phyloP scores from a whole-genome alignment of 73 alveolate genomes.

The Uronychia binucleata region DNA sequence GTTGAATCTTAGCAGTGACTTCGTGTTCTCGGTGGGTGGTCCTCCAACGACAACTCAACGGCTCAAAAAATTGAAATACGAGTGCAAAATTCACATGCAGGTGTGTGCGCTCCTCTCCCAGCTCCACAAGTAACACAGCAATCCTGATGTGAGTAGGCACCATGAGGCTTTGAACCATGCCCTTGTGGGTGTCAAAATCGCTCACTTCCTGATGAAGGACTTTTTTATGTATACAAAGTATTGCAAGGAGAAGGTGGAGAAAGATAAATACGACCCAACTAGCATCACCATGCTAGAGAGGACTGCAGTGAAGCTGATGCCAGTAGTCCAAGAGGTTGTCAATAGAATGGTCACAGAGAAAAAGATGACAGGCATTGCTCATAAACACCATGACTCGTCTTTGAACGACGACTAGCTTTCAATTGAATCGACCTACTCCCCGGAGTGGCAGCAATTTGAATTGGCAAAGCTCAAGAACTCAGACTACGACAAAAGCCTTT shows the following conservation, averaged over 20 bases:
- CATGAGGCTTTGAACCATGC: constrained; percentile 60
- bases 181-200: constrained; percentile 26
- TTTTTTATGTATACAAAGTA: neutral
- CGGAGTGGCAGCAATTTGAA: neutral
- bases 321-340: constrained; percentile 23
- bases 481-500: neutral
- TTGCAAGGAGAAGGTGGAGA: neutral
- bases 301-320: constrained; percentile 41
- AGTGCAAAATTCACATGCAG: constrained; percentile 59
- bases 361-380: neutral
- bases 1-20: constrained; percentile 1
- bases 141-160: constrained; percentile 20
- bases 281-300: constrained; percentile 35
- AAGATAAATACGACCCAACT: constrained; percentile 4
- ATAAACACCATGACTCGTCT: neutral
- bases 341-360: constrained; percentile 51
- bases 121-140: constrained; percentile 21
- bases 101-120: constrained; percentile 59
- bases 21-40: constrained; percentile 27
- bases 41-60: constrained; percentile 29
- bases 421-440: neutral
- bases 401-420: neutral
- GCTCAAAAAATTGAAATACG: constrained; percentile 34
- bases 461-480: neutral
- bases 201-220: constrained; percentile 54